Conservation (phyloP, 176 grass and related monocot species). For the Microstegium vimineum region DNA sequence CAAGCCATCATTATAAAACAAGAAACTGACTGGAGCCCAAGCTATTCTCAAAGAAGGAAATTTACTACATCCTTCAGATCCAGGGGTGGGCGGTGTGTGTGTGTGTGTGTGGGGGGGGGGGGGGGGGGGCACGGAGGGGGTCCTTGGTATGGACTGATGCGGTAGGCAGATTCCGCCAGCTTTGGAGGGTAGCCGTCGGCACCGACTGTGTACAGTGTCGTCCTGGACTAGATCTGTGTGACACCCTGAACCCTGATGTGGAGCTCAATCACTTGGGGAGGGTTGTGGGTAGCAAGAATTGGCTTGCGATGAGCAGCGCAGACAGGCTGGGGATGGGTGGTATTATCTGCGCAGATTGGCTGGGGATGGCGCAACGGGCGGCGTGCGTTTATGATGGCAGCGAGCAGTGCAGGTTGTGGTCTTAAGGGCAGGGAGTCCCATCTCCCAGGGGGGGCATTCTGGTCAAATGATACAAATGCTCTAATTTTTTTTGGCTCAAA, state of each 20-base stretch:
- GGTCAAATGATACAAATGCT: neutral
- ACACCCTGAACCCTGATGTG: neutral
- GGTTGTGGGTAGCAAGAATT: neutral
- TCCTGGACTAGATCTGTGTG: too few relatives aligned
- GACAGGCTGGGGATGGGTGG: neutral
- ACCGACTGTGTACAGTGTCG: neutral
- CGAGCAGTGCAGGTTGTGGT: neutral
- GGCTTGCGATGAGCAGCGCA: neutral
- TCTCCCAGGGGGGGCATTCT: neutral
- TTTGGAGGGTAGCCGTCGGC: neutral
- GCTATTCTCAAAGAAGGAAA: neutral
- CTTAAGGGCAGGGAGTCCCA: neutral
- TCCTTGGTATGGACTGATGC: neutral
- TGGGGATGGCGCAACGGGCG: neutral
- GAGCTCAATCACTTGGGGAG: neutral
- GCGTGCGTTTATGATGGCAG: neutral
- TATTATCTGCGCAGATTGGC: neutral
- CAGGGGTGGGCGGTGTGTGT: too few relatives aligned
- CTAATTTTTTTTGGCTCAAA: neutral
- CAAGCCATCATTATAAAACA: neutral
- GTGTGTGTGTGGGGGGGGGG: too few relatives aligned
- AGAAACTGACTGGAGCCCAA: neutral
- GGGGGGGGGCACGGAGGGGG: neutral
- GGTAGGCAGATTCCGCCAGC: neutral
- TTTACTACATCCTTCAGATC: neutral